These are phyloP conservation scores for Pseudocercospora macadamiae DNA, from an alignment of 2,329 filamentous ascomycete genomes.

Conservation along the genomic window DNA sequence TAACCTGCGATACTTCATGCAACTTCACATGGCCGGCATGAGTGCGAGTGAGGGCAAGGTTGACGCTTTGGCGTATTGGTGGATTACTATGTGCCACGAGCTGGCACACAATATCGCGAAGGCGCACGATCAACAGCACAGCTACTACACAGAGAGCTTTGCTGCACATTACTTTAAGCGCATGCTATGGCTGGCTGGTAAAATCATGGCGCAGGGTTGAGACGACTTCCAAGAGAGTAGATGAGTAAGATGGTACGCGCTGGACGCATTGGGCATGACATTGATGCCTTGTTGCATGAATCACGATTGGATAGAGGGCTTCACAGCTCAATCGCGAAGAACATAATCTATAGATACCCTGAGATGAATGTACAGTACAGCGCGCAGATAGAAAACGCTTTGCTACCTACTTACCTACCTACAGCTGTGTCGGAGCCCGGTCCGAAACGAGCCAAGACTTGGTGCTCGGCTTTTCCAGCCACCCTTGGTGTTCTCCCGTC, in stretches of 20 bases:
- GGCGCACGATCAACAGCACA: constrained; percentile 77
- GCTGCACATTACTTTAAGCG: constrained; percentile 75
- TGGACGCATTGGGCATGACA: background rate
- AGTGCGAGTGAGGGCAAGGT: constrained; percentile 54
- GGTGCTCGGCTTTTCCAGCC: too few species aligned
- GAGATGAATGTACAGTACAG: background rate
- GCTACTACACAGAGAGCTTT: constrained; percentile 83
- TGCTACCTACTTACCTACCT: too few species aligned
- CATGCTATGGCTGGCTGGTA: constrained; percentile 55
- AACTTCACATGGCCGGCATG: constrained; percentile 67
- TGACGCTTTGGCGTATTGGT: constrained; percentile 85
- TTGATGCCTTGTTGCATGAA: background rate
- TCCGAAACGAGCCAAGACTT: background rate
- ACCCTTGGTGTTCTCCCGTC: too few species aligned
- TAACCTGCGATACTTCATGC: constrained; percentile 84
- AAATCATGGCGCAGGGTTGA: constrained; percentile 16
- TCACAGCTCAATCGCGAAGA: background rate
- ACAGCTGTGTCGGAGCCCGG: background rate
- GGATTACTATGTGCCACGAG: constrained; percentile 93
- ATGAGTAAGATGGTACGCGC: background rate
- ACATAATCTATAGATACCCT: background rate
- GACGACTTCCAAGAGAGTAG: background rate
- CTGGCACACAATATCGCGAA: constrained; percentile 88
- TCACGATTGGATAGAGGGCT: background rate
- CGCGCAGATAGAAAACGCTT: too few species aligned